Evolutionary conservation across 2,329 filamentous ascomycete genomes (phyloP).

Genomic region (Didymellaceae sp.): DNA sequence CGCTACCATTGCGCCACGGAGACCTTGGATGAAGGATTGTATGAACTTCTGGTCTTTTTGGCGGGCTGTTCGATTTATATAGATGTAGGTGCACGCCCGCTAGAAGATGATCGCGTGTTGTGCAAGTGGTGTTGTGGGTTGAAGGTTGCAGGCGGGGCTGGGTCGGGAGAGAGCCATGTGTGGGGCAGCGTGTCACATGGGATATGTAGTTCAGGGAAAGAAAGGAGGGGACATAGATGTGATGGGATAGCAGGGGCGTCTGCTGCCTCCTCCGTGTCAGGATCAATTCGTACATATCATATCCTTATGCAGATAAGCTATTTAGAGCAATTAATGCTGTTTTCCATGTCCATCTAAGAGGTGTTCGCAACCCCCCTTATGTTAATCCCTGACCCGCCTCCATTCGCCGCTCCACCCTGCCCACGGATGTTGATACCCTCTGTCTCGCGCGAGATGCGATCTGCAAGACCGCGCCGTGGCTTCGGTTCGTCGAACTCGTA

Average conservation of each 20-base stretch:
- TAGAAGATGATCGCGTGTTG: no score
- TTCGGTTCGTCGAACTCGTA: conserved; percentile 36
- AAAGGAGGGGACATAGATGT: no score
- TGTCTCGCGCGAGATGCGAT: conserved; percentile 17
- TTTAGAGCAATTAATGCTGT: background rate
- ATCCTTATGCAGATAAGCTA: background rate
- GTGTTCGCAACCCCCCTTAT: conserved; percentile 45
- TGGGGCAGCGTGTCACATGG: no score
- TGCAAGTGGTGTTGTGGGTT: no score
- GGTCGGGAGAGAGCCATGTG: no score
- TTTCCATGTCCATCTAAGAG: conserved; percentile 23
- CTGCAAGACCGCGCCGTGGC: conserved; percentile 23
- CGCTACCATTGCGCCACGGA: conserved; percentile 45
- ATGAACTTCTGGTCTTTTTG: conserved; percentile 23
- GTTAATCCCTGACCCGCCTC: conserved; percentile 30
- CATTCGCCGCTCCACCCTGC: conserved; percentile 22
- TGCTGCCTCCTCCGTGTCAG: no score
- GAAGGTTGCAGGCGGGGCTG: no score
- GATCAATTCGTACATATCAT: no score
- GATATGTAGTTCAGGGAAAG: no score
- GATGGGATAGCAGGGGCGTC: no score
- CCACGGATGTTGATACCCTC: conserved; percentile 46
- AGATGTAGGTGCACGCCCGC: no score
- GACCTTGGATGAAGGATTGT: conserved; percentile 28
- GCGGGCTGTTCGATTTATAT: background rate